These are phyloP conservation scores for Lojkania enalia DNA, from an alignment of 2,329 filamentous ascomycete species.

Conservation along the genomic window DNA sequence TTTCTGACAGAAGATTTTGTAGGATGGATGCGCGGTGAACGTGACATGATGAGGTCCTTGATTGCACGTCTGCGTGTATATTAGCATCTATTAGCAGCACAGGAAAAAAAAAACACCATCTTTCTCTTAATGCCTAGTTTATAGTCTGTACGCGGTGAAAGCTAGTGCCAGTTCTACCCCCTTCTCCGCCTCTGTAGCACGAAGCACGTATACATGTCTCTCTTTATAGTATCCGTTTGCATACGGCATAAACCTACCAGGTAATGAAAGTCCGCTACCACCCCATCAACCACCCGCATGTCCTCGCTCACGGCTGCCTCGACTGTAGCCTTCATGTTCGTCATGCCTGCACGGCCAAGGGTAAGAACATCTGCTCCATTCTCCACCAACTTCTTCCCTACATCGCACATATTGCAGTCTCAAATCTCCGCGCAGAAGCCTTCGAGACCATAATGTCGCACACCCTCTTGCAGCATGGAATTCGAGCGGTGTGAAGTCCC, in stretches of 20 bases:
- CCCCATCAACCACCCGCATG: conserved; percentile 57
- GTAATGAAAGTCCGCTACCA: conserved; percentile 53
- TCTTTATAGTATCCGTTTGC: conserved; percentile 52
- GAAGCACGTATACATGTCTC: conserved; percentile 49
- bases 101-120: too few relatives aligned
- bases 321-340: conserved; percentile 50
- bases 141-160: too few relatives aligned
- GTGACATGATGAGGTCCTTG: too few relatives aligned
- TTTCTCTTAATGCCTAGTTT: too few relatives aligned
- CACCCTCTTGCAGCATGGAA: conserved; percentile 47
- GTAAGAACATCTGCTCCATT: conserved; percentile 50
- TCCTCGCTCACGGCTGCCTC: conserved; percentile 52
- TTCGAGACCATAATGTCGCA: conserved; percentile 48
- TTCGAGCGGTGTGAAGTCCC: conserved; percentile 47
- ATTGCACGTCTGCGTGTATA: too few relatives aligned
- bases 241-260: conserved; percentile 52
- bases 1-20: too few relatives aligned
- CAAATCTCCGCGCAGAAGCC: conserved; percentile 50
- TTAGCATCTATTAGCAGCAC: too few relatives aligned
- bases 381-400: conserved; percentile 46
- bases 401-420: conserved; percentile 47
- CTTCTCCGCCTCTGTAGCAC: conserved; percentile 40
- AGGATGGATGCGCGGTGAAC: too few relatives aligned
- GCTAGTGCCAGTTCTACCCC: conserved; percentile 43
- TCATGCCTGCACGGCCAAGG: conserved; percentile 56